Evolutionary conservation across 768 basidiomycete species (phyloP).

Genomic region (Scleroderma citrinum): DNA sequence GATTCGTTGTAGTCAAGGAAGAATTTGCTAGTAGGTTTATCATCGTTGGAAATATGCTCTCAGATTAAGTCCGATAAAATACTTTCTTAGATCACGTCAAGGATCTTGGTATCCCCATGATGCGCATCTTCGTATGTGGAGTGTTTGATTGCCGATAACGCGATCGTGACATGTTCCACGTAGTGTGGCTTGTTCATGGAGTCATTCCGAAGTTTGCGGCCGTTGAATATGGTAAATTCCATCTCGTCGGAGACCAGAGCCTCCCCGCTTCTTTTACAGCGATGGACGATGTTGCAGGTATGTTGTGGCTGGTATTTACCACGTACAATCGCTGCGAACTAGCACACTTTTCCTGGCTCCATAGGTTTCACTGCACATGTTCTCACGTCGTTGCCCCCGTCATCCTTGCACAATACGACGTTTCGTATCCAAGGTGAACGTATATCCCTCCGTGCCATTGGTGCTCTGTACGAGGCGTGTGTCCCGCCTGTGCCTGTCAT

Average conservation of each 20-base stretch:
- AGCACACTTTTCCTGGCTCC: neutral
- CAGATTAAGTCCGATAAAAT: neutral
- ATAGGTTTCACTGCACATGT: slow-evolving; percentile 33
- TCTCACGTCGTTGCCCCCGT: slow-evolving; percentile 25
- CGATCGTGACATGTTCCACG: slow-evolving; percentile 1
- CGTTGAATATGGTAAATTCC: slow-evolving; percentile 24
- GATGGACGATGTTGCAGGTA: slow-evolving; percentile 31
- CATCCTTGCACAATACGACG: slow-evolving; percentile 22
- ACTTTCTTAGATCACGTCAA: slow-evolving; percentile 23
- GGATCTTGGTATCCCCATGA: slow-evolving; percentile 24
- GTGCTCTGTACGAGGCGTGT: slow-evolving; percentile 21
- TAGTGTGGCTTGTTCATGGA: slow-evolving; percentile 32
- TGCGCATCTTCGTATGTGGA: slow-evolving; percentile 29
- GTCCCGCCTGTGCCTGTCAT: slow-evolving; percentile 14
- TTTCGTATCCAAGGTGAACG: slow-evolving; percentile 36
- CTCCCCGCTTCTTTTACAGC: slow-evolving; percentile 26
- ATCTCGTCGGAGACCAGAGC: slow-evolving; percentile 29
- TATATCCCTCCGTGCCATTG: slow-evolving; percentile 19
- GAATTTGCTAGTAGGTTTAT: slow-evolving; percentile 22
- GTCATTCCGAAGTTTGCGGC: slow-evolving; percentile 25
- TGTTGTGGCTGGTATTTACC: no score
- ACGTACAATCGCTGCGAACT: slow-evolving; percentile 8
- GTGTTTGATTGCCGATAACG: no score
- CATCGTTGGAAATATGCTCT: neutral
- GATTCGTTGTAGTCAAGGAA: slow-evolving; percentile 21